These are phyloP conservation scores for Nitzschia sp. DNA, from an alignment of 108 stramenopile species.

Conservation along the genomic window DNA sequence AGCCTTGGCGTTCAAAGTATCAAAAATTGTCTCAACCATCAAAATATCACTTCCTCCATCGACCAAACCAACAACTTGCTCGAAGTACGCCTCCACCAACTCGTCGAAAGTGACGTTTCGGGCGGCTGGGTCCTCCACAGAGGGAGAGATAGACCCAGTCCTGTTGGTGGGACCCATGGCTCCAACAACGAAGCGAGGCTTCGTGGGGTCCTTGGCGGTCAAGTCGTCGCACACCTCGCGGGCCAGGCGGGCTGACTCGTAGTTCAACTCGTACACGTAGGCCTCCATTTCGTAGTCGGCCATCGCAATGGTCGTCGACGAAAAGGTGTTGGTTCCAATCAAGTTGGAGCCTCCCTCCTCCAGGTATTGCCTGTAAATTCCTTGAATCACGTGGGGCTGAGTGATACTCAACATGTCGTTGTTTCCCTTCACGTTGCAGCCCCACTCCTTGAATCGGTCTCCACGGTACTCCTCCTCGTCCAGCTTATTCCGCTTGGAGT, in stretches of 20 bases:
- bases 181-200: conserved; percentile 96
- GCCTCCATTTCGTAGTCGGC: conserved; percentile 98
- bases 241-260: conserved; percentile 88
- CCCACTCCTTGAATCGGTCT: conserved; percentile 93
- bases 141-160: conserved; percentile 94
- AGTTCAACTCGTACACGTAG: conserved; percentile 95
- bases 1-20: conserved; percentile 98
- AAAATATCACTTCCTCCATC: conserved; percentile 96
- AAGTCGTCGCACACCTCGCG: conserved; percentile 96
- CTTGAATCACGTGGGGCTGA: conserved; percentile 93
- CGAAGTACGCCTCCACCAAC: conserved; percentile 95
- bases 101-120: conserved; percentile 98
- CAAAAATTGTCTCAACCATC: conserved; percentile 99
- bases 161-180: conserved; percentile 98
- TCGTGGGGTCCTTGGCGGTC: conserved; percentile 89
- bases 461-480: conserved; percentile 97
- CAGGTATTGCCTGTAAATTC: conserved; percentile 92
- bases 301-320: conserved; percentile 96
- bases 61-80: conserved; percentile 92
- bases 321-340: conserved; percentile 99
- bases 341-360: conserved; percentile 89
- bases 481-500: conserved; percentile 87
- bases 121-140: conserved; percentile 91
- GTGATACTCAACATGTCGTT: conserved; percentile 96
- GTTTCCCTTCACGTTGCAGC: conserved; percentile 94